Percentiles rank a stretch among this genome's conserved stretches.
Conservation (phyloP, 2,329 filamentous ascomycete genomes). For the Fusarium equiseti region DNA sequence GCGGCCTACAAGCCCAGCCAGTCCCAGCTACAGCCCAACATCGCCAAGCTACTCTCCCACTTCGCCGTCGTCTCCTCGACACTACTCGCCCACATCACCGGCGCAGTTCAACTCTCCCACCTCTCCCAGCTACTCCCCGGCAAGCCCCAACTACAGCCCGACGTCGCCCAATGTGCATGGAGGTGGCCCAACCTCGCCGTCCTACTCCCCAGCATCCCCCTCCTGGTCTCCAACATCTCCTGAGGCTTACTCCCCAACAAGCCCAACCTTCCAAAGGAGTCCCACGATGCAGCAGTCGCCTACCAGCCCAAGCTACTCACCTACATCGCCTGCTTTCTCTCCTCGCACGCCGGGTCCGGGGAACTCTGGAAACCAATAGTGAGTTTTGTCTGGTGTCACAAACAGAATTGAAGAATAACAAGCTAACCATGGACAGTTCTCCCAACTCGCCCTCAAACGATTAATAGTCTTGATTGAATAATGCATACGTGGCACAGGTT, state of each 20-base stretch:
- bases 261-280: conserved; percentile 69
- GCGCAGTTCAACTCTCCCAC: conserved; percentile 78
- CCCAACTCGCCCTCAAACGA: conserved; percentile 58
- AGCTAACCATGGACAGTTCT: conserved; percentile 55
- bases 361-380: conserved; percentile 59
- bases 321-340: conserved; percentile 65
- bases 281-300: conserved; percentile 69
- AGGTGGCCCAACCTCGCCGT: conserved; percentile 64
- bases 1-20: conserved; percentile 66
- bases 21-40: conserved; percentile 73
- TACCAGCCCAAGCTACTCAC: conserved; percentile 79
- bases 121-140: conserved; percentile 78
- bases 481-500: conserved; percentile 52
- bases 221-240: conserved; percentile 82
- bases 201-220: conserved; percentile 78
- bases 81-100: conserved; percentile 79
- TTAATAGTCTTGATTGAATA: conserved; percentile 52
- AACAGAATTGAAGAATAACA: background rate
- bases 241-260: conserved; percentile 72
- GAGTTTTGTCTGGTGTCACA: conserved; percentile 30
- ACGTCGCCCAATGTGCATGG: conserved; percentile 68
- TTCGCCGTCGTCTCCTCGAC: conserved; percentile 67
- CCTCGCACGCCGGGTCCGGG: conserved; percentile 60
- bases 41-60: conserved; percentile 75
- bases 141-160: conserved; percentile 79